These are phyloP conservation scores for Globisporangium polare DNA, from an alignment of 352 stramenopile species.

Conservation along the genomic window DNA sequence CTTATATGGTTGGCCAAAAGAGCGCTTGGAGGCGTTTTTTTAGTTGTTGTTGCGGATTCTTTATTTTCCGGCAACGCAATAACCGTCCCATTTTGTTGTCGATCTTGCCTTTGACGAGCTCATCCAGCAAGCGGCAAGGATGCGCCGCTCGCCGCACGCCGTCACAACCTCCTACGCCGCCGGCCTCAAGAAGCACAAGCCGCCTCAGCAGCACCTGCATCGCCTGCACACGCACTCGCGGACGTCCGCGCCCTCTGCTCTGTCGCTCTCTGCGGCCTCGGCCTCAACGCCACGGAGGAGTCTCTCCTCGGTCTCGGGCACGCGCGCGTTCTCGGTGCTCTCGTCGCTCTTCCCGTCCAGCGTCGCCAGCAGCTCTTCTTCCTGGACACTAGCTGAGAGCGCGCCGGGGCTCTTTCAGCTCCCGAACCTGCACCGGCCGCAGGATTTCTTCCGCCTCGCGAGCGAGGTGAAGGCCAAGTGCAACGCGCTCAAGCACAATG, in stretches of 20 bases:
- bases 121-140: too few species aligned
- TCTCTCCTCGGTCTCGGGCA: neutral
- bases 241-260: neutral
- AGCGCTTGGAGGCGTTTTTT: neutral
- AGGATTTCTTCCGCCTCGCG: constrained; percentile 64
- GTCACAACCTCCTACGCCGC: neutral
- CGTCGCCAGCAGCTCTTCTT: neutral
- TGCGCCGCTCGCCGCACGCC: constrained; percentile 1
- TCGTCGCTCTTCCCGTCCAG: constrained; percentile 14
- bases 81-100: neutral
- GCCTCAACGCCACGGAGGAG: neutral
- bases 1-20: neutral
- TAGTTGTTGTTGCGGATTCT: neutral
- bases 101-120: neutral
- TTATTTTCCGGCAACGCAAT: neutral
- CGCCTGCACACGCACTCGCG: neutral
- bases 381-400: neutral
- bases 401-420: constrained; percentile 69
- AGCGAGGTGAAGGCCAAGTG: constrained; percentile 52
- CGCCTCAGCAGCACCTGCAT: too few species aligned
- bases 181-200: neutral
- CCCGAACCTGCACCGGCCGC: constrained; percentile 46
- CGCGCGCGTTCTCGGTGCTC: constrained; percentile 15
- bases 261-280: neutral
- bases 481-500: constrained; percentile 49